Conservation (phyloP, 2,329 filamentous ascomycete genomes). For the Pyricularia sp. region DNA sequence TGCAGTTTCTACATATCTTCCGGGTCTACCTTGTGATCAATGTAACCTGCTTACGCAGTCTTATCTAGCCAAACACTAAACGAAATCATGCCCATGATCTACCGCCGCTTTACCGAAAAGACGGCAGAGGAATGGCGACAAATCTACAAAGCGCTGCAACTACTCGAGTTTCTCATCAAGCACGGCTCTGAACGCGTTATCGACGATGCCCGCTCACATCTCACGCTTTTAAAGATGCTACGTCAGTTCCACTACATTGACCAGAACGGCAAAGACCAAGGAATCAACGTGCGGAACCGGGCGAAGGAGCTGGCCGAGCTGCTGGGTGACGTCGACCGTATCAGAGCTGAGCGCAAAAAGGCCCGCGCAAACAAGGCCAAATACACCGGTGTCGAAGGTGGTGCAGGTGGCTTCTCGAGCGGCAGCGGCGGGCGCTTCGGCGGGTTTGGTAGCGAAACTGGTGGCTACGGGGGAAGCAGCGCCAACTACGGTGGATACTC, state of each 20-base stretch:
- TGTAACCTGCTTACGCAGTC: background rate
- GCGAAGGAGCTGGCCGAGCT: constrained; percentile 92
- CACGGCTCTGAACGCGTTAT: constrained; percentile 96
- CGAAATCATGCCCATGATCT: constrained; percentile 99
- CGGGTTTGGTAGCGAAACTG: constrained; percentile 82
- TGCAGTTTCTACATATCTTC: constrained; percentile 7
- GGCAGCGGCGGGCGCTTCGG: constrained; percentile 50
- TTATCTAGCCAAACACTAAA: constrained; percentile 72
- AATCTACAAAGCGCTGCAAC: constrained; percentile 95
- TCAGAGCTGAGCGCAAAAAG: constrained; percentile 76
- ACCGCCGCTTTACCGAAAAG: constrained; percentile 98
- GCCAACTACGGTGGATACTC: constrained; percentile 46
- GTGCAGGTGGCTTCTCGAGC: constrained; percentile 45
- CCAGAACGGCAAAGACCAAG: constrained; percentile 93
- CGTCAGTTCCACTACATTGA: constrained; percentile 97
- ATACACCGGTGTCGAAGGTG: constrained; percentile 88
- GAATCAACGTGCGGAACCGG: constrained; percentile 91
- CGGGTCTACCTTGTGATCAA: background rate
- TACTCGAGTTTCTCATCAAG: constrained; percentile 91
- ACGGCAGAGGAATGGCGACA: constrained; percentile 96
- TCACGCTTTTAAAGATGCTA: constrained; percentile 94
- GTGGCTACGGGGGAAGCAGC: constrained; percentile 33
- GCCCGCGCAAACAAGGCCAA: constrained; percentile 82
- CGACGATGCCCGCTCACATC: constrained; percentile 88
- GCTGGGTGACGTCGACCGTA: constrained; percentile 81